Evolutionary conservation across 1,284 basidiomycete genomes (phyloP), one percentile per base, ranked within the genome.

Genomic region (Phellopilus nigrolimitatus): DNA sequence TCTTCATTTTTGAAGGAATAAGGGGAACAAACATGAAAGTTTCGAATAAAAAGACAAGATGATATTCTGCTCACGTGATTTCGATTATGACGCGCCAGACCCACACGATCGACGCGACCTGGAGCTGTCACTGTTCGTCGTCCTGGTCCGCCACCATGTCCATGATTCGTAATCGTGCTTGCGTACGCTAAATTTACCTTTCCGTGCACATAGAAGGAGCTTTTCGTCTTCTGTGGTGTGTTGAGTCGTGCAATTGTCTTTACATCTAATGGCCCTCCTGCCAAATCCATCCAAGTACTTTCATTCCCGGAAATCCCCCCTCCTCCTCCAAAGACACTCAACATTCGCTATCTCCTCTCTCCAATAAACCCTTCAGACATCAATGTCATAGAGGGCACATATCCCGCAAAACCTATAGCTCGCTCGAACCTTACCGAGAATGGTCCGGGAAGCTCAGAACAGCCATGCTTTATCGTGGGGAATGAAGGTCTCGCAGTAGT

Each of bases 281-380:
- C 72, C 9, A 62, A 75, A 19, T 84, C 88, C 28, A 69, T 91
- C 42, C 67, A 66, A 7, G 71, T 74, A 1, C 56, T 76, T 37
- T 74, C 76, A 2, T 82, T 79, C 59, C 76, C 77, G 0, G 55
- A 71, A 1, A 70, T 86, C 2, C 70, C 79, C 10, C 61, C 74
- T 0, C 82, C 85, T 1, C 60, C 71, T 10, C 69, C 77, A 7
- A 68, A 73, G 43, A 76, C 82, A 4, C 66, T 84, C 33, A 85
- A 87, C 60, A 64, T 92, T 59, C 74, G 74, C 56, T 82, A 85
- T 62, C 67, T 84, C n/a, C 74, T 89, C n/a, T 75, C 85, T 1
- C 86, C 89, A 3, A 78, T 91, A 50, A 91, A 91, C 62, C 88
- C 88, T 1, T 79, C 88, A 7, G 89, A 91, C 57, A 66, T 88